phyloP scores from a whole-genome alignment of 352 stramenopile species.

The Globisporangium radiosum region DNA sequence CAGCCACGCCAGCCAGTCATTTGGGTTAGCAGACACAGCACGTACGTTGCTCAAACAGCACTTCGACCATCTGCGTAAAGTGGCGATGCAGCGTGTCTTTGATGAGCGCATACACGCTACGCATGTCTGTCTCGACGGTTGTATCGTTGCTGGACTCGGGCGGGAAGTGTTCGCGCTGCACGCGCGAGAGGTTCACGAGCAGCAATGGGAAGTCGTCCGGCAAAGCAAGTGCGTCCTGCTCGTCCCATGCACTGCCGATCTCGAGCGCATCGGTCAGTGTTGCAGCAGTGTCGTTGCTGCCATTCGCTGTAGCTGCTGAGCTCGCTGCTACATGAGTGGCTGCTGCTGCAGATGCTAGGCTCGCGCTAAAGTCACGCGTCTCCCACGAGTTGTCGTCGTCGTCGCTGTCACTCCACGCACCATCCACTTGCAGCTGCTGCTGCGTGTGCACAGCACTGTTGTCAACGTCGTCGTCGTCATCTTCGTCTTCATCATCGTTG shows the following conservation, averaged over 20 bases:
- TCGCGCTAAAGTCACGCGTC: conserved; percentile 21
- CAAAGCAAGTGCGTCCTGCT: conserved; percentile 27
- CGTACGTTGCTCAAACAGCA: conserved; percentile 63
- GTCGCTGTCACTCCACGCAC: conserved; percentile 2
- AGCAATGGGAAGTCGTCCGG: conserved; percentile 68
- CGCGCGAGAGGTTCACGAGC: conserved; percentile 53
- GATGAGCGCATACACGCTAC: conserved; percentile 35
- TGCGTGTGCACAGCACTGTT: not conserved
- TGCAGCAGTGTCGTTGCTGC: not conserved
- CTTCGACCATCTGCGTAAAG: conserved; percentile 52
- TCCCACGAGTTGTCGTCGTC: conserved; percentile 28
- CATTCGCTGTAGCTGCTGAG: not conserved
- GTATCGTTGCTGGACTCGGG: conserved; percentile 1
- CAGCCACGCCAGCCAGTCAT: not conserved
- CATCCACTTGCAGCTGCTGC: not conserved
- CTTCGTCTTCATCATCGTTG: not conserved
- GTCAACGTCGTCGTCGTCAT: not conserved
- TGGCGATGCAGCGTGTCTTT: conserved; percentile 48
- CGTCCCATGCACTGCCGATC: conserved; percentile 29
- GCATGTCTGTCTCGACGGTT: conserved; percentile 14
- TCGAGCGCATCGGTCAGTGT: conserved; percentile 3
- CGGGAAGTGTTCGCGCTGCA: conserved; percentile 51
- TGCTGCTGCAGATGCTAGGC: not conserved
- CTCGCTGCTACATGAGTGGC: not conserved
- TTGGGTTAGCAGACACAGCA: not conserved